Evolutionary conservation across 768 basidiomycete species (phyloP).

Genomic region (Nidularia sp.): DNA sequence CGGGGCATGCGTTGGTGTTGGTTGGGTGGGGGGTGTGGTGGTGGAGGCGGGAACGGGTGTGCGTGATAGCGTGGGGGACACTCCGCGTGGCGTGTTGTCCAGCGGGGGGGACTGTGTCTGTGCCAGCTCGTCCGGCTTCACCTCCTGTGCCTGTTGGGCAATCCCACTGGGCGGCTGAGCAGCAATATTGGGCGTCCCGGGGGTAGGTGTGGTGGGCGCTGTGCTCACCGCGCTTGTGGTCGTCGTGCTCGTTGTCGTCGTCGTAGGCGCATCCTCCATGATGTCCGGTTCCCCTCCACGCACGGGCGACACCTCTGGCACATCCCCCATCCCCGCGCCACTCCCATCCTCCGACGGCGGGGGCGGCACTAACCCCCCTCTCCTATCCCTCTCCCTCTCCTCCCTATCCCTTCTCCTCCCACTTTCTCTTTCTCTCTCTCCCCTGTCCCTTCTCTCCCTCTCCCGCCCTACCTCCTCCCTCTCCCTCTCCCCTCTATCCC

Average conservation of each 20-base stretch:
- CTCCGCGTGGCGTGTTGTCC: background rate
- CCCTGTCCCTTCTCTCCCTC: slow-evolving; percentile 2
- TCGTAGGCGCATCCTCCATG: background rate
- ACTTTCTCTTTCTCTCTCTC: slow-evolving; percentile 11
- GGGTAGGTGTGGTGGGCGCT: no score
- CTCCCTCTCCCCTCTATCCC: slow-evolving; percentile 17
- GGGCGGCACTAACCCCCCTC: slow-evolving; percentile 19
- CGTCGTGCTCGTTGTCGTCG: background rate
- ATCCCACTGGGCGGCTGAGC: background rate
- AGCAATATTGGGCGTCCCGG: background rate
- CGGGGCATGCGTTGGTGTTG: background rate
- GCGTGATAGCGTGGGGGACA: background rate
- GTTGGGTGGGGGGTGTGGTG: background rate
- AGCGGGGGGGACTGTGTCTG: background rate
- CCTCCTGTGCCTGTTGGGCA: background rate
- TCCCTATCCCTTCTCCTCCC: slow-evolving; percentile 19
- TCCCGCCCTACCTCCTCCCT: slow-evolving; percentile 12
- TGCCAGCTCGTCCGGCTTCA: background rate
- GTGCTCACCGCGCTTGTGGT: no score
- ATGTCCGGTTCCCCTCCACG: background rate
- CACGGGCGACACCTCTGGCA: slow-evolving; percentile 6
- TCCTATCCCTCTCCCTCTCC: slow-evolving; percentile 17
- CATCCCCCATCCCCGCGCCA: slow-evolving; percentile 6
- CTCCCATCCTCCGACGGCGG: slow-evolving; percentile 22
- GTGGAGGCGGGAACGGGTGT: background rate